Evolutionary conservation across 768 basidiomycete genomes (phyloP), one percentile per base, ranked within the genome.

Genomic region (Xanthoconium stramineum): DNA sequence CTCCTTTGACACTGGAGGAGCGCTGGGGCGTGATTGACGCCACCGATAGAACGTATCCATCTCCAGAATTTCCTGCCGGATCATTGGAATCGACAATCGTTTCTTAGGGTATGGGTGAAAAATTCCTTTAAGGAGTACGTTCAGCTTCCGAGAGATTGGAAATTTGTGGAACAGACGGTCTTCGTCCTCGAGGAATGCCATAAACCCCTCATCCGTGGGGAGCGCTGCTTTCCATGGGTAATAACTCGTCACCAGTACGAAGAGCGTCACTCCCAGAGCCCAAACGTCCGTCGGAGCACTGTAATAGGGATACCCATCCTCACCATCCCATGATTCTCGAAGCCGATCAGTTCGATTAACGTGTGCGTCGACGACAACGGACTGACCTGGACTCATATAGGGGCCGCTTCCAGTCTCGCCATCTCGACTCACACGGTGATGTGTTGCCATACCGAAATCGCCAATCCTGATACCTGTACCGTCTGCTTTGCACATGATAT

Each of bases 201-300:
- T 24, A 36, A 43, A 60, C 2, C 35, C 38, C 14, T 19, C 24
- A 30, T 60, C 56, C 6, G 56, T 50, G 9, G 35, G 47, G 1
- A 39, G 19, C 10, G 58, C 42, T 28, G 10, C 44, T 3, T 38
- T 24, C 61, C 58, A 60, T 20, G 61, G 52, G 8, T 49, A 32
- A 19, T 29, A 1, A 5, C 83, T 83, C 53, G 85, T 85, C 37
- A 88, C 83, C 75, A 95, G 83, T 71, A 90, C 92, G 63, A 86
- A 81, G 50, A 94, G 80, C 58, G 95, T 89, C 54, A 95, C 78
- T n/a, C 86, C 87, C 13, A 89, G 71, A 6, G 86, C 78, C 88
- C 88, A 89, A 56, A 87, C 76, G 61, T 89, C 87, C 4, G 57
- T 75, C 32, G 68, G 50, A 52, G 24, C 33, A 1, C 50, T 52